Evolutionary conservation across 352 stramenopile genomes (phyloP).

Genomic region (Pythium chondricola): DNA sequence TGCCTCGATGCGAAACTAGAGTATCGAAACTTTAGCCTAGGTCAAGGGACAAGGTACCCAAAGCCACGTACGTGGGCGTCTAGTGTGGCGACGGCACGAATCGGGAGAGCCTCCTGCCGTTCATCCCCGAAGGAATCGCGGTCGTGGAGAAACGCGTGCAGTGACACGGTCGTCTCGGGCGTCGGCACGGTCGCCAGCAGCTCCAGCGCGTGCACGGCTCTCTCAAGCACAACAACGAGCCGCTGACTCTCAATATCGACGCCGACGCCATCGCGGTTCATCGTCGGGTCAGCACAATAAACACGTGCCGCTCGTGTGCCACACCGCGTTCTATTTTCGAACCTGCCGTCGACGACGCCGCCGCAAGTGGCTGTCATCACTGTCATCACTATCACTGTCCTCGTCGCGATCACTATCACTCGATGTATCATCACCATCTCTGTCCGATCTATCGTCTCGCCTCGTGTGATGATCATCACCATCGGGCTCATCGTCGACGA

Average conservation of each 20-base stretch:
- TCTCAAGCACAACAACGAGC: conserved; percentile 31
- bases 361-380: no score
- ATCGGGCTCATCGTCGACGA: conserved; percentile 27
- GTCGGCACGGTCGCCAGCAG: conserved; percentile 24
- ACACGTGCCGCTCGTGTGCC: no score
- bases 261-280: conserved; percentile 8
- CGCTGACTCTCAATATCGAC: conserved; percentile 27
- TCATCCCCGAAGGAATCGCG: background rate
- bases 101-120: background rate
- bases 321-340: no score
- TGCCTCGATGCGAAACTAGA: conserved; percentile 12
- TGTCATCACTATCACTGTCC: background rate
- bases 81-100: conserved; percentile 10
- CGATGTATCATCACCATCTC: conserved; percentile 2
- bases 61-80: conserved; percentile 18
- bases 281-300: no score
- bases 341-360: no score
- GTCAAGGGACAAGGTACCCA: background rate
- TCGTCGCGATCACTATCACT: conserved; percentile 4
- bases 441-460: conserved; percentile 10
- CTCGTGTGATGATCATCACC: conserved; percentile 9
- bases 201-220: conserved; percentile 24
- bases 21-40: background rate
- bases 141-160: conserved; percentile 7
- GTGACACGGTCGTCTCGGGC: conserved; percentile 6